Evolutionary conservation across 2,329 filamentous ascomycete genomes (phyloP).

Genomic region (Xylaria arbuscula): DNA sequence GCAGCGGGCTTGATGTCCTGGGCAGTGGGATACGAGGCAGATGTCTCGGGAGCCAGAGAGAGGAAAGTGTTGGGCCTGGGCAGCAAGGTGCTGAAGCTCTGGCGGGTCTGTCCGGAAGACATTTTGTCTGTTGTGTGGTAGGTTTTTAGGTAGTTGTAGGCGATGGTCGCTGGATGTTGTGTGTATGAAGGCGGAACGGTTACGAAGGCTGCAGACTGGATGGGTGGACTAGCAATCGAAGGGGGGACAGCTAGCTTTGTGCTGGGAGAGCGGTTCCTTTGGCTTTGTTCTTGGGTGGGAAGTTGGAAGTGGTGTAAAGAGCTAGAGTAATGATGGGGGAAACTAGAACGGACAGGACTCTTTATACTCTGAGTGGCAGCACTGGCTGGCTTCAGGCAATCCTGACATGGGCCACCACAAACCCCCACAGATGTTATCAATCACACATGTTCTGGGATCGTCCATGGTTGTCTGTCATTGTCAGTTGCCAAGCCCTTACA

Average conservation of each 20-base stretch:
- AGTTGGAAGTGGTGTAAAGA: slow-evolving; percentile 24
- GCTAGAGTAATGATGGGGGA: slow-evolving; percentile 1
- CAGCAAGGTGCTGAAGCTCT: slow-evolving; percentile 42
- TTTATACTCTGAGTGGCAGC: slow-evolving; percentile 36
- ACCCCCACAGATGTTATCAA: slow-evolving; percentile 38
- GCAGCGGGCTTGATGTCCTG: slow-evolving; percentile 49
- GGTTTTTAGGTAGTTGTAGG: slow-evolving; percentile 11
- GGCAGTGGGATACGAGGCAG: slow-evolving; percentile 63
- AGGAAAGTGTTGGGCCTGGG: slow-evolving; percentile 60
- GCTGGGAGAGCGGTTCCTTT: slow-evolving; percentile 8
- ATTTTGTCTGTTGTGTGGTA: slow-evolving; percentile 42
- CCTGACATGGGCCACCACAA: slow-evolving; percentile 30
- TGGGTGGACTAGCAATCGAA: not conserved
- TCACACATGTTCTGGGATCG: slow-evolving; percentile 18
- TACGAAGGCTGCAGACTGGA: not conserved
- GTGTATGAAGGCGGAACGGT: slow-evolving; percentile 28
- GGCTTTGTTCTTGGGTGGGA: slow-evolving; percentile 25
- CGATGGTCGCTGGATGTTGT: slow-evolving; percentile 13
- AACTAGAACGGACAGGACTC: slow-evolving; percentile 33
- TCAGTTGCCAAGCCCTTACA: slow-evolving; percentile 47
- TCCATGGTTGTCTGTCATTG: slow-evolving; percentile 23
- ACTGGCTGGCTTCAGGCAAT: slow-evolving; percentile 12
- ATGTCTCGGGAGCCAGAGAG: slow-evolving; percentile 68
- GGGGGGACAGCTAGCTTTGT: slow-evolving; percentile 25
- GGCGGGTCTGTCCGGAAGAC: slow-evolving; percentile 42